Conservation (phyloP, 1,139 yeast genomes). For the Debaryomycetaceae sp. region DNA sequence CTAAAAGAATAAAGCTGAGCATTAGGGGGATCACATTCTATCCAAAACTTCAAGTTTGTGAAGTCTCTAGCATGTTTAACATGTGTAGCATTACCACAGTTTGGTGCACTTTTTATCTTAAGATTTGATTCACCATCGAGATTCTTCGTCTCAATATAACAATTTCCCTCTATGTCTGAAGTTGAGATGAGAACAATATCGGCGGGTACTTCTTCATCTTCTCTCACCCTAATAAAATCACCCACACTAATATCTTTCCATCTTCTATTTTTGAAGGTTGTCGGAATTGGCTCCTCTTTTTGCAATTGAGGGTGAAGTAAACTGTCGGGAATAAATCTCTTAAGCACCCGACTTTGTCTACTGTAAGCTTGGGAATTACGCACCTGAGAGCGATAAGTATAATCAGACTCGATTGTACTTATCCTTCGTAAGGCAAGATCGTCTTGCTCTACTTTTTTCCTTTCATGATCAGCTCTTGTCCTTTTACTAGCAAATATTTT, state of each 20-base stretch:
- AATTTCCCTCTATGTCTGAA: slow-evolving; percentile 85
- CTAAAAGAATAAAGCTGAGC: slow-evolving; percentile 79
- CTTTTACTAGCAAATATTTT: slow-evolving; percentile 27
- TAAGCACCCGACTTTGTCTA: slow-evolving; percentile 6
- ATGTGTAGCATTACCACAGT: slow-evolving; percentile 55
- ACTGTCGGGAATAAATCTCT: slow-evolving; percentile 19
- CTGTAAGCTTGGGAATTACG: slow-evolving; percentile 1
- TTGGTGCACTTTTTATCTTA: slow-evolving; percentile 73
- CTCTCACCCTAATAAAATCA: slow-evolving; percentile 77
- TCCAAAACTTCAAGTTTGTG: slow-evolving; percentile 71
- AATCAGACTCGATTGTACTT: slow-evolving; percentile 40
- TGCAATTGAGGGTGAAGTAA: slow-evolving; percentile 33
- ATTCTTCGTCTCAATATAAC: slow-evolving; percentile 91
- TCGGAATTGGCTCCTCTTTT: slow-evolving; percentile 14
- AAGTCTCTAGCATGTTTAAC: slow-evolving; percentile 70
- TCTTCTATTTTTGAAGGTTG: slow-evolving; percentile 61
- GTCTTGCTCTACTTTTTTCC: slow-evolving; percentile 25
- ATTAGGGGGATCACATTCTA: slow-evolving; percentile 91
- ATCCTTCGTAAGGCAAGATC: slow-evolving; percentile 33
- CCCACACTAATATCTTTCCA: slow-evolving; percentile 94
- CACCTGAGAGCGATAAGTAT: slow-evolving; percentile 14
- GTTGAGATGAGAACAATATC: slow-evolving; percentile 78
- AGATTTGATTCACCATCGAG: slow-evolving; percentile 95
- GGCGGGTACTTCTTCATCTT: slow-evolving; percentile 92
- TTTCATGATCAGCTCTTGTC: slow-evolving; percentile 24